Evolutionary conservation across 2,329 filamentous ascomycete genomes (phyloP).

Genomic region (Cordyceps javanica): DNA sequence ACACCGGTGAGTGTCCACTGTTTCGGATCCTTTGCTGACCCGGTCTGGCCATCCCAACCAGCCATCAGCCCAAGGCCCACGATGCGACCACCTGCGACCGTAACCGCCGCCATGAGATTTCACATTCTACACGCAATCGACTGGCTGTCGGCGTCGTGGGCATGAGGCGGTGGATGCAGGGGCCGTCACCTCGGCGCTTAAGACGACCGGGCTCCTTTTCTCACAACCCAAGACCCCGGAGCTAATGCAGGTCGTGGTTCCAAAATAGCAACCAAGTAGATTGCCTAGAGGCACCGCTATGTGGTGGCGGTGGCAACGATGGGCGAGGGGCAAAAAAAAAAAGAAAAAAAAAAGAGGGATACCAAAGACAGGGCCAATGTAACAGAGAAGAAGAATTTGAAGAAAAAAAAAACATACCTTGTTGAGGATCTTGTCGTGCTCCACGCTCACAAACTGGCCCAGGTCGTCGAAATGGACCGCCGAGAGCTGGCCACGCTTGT

Average conservation of each 20-base stretch:
- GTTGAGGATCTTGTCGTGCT: constrained; percentile 80
- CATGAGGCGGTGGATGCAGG: constrained; percentile 5
- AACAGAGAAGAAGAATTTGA: too few relatives aligned
- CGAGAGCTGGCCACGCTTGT: constrained; percentile 73
- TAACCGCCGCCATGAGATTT: constrained; percentile 9
- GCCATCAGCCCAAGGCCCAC: not conserved
- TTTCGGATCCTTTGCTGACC: not conserved
- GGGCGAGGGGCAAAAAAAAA: constrained; percentile 15
- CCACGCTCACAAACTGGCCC: constrained; percentile 76
- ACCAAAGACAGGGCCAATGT: not conserved
- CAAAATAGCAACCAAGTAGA: constrained; percentile 8
- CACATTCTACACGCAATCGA: not conserved
- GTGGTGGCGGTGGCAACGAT: not conserved
- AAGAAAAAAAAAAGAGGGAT: not conserved
- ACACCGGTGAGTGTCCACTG: constrained; percentile 4
- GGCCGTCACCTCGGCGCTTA: constrained; percentile 8
- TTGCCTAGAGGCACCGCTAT: not conserved
- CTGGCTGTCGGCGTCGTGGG: not conserved
- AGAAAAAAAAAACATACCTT: constrained; percentile 55
- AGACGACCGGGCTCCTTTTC: not conserved
- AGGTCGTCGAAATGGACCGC: constrained; percentile 77
- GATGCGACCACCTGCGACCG: constrained; percentile 10
- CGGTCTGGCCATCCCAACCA: not conserved
- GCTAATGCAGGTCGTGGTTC: constrained; percentile 8
- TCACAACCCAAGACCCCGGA: constrained; percentile 2